Evolutionary conservation across 371 early-diverging fungal species (phyloP), one percentile per base, ranked within the genome.

Genomic region (Lichtheimia corymbifera): DNA sequence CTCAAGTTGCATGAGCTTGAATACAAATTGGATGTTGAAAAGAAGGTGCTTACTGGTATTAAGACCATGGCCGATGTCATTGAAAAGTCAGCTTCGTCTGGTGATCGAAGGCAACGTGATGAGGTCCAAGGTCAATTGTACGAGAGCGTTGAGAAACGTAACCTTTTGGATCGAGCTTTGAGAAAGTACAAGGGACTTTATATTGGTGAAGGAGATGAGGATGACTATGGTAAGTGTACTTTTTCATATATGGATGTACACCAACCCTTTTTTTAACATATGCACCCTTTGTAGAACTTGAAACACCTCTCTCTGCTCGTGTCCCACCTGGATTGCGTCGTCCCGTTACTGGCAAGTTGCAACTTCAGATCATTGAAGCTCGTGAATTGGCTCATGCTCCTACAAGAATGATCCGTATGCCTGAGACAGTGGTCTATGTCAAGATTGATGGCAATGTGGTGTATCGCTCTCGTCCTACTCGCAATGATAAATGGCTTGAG

Each of bases 1-100:
- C 79, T 91, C 62, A 94, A 93, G 72, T 74, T 96, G 45, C 88
- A 88, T 52, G 94, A 95, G 66, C 74, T 96, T 49, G 87, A 89
- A 49, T 89, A 86, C 70, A 96, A 95, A 72, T 85, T 97, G 27
- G 92, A 94, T 63, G 89, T 96, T 4, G 98, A 97, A 80, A 89
- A 84, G 66, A 93, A 93, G 71, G 87, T 96, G 17, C 80, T 89
- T 63, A 87, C 90, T 45, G 96, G 94, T 43, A 83, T 86, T 20
- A 80, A 82, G 56, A 83, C 82, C 14, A 72, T 86, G 74, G 83
- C 83, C 17, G 75, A 73, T 53, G 83, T 80, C 5, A 66, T 83
- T 58, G 85, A 84, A 27, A 59, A 66, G 35, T 67, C 71, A 15
- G 65, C 71, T 25, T 74, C 73, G 9, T 13, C 50, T 4, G 70